phyloP scores from a whole-genome alignment of 495 filamentous ascomycete species.

The Apiosordaria backusii region DNA sequence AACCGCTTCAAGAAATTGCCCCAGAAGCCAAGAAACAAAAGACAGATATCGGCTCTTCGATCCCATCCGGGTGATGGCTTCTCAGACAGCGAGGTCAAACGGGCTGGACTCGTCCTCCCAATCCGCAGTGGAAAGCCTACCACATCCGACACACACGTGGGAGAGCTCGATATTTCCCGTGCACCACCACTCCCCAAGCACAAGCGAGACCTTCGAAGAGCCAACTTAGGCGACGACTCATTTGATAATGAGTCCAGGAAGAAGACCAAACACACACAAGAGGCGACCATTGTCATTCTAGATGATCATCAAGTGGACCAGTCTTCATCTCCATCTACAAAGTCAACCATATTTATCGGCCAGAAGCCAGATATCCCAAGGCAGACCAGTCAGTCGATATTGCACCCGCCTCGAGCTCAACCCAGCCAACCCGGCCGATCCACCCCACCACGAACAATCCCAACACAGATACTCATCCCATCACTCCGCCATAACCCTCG shows the following conservation, averaged over 20 bases:
- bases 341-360: too few species aligned
- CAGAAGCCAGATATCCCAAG: too few species aligned
- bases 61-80: conserved; percentile 25
- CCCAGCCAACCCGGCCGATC: too few species aligned
- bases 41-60: neutral
- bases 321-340: too few species aligned
- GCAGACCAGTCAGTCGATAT: neutral
- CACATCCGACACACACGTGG: neutral
- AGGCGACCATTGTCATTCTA: neutral
- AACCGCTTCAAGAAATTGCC: conserved; percentile 23
- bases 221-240: conserved; percentile 16
- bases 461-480: neutral
- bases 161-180: neutral
- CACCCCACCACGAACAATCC: neutral
- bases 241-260: conserved; percentile 6
- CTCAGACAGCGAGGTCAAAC: conserved; percentile 24
- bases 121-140: conserved; percentile 11
- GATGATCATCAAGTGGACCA: too few species aligned
- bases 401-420: too few species aligned
- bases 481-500: neutral
- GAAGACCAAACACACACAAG: conserved; percentile 1
- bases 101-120: conserved; percentile 16
- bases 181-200: neutral
- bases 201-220: neutral
- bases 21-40: neutral